A percentile compares a stretch with the other conserved stretches of the same genome.
phyloP scores from a whole-genome alignment of 306 rosid genomes.

The Abrus precatorius region DNA sequence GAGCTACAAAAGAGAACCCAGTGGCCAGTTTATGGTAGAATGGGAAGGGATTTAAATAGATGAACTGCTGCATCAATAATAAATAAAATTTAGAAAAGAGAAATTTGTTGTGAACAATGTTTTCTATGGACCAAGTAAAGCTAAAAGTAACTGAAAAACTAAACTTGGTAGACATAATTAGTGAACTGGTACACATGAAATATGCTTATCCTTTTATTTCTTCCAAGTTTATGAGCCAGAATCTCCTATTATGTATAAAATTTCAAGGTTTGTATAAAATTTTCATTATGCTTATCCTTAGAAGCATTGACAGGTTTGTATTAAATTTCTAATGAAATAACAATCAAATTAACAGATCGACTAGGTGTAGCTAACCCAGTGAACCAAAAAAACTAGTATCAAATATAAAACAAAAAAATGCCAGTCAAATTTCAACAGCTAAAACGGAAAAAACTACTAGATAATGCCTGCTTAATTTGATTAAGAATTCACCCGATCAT shows the following conservation, averaged over 20 bases:
- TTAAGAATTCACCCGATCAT: constrained; percentile 5
- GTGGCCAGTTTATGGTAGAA: constrained; percentile 10
- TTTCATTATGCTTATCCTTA: neutral
- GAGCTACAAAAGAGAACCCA: constrained; percentile 1
- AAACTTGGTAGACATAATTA: constrained; percentile 20
- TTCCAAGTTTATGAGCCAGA: neutral
- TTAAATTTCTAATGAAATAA: neutral
- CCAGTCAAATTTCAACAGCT: constrained; percentile 11
- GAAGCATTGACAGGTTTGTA: constrained; percentile 8
- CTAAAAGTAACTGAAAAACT: neutral
- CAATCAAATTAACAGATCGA: constrained; percentile 10
- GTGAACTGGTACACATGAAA: neutral
- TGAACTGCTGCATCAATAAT: constrained; percentile 30
- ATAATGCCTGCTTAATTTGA: constrained; percentile 10
- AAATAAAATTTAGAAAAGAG: neutral
- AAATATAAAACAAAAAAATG: constrained; percentile 37
- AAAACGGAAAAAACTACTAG: constrained; percentile 19
- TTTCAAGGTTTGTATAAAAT: too few relatives aligned
- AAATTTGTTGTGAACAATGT: neutral
- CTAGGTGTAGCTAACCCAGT: neutral
- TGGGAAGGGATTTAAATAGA: constrained; percentile 28
- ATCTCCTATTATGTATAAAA: neutral
- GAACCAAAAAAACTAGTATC: constrained; percentile 3
- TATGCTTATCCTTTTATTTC: constrained; percentile 16
- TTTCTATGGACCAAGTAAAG: constrained; percentile 24